Conservation (phyloP, 805 yeast species). For the Wickerhamomyces alni region DNA sequence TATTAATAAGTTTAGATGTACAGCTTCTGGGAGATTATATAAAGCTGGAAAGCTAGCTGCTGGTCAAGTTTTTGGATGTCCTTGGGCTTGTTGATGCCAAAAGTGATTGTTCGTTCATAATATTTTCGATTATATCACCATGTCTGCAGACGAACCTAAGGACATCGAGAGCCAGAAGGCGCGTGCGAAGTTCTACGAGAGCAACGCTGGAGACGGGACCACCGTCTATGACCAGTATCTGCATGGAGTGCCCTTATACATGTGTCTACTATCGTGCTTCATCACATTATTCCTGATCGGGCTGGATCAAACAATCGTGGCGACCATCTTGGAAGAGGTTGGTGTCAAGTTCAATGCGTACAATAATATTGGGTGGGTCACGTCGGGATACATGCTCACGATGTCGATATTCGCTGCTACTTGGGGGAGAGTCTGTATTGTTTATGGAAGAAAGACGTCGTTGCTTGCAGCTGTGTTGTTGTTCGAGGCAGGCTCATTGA, state of each 20-base stretch:
- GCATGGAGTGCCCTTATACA: constrained; percentile 7
- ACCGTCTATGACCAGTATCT: constrained; percentile 14
- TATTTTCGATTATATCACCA: too few relatives aligned
- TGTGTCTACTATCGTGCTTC: constrained; percentile 17
- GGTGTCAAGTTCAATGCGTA: constrained; percentile 44
- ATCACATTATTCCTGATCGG: constrained; percentile 33
- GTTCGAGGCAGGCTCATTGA: constrained; percentile 57
- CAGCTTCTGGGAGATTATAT: too few relatives aligned
- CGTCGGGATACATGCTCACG: constrained; percentile 49
- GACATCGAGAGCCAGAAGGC: neutral
- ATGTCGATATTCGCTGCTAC: constrained; percentile 46
- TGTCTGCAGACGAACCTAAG: too few relatives aligned
- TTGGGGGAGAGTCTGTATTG: constrained; percentile 54
- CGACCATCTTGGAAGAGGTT: constrained; percentile 43
- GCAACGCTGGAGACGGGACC: constrained; percentile 22
- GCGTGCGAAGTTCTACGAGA: constrained; percentile 11
- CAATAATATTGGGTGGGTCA: constrained; percentile 52
- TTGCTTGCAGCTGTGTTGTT: constrained; percentile 20
- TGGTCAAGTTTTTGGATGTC: too few relatives aligned
- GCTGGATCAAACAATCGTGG: constrained; percentile 54
- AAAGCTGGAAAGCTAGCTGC: too few relatives aligned
- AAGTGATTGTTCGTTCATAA: too few relatives aligned
- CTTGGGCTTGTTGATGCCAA: too few relatives aligned
- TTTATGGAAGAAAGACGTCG: constrained; percentile 36
- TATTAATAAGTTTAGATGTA: too few relatives aligned